Percentiles rank a stretch among this genome's conserved stretches.
Evolutionary conservation across 176 grass and related monocot species (phyloP).

Genomic region (Alloteropsis semialata): DNA sequence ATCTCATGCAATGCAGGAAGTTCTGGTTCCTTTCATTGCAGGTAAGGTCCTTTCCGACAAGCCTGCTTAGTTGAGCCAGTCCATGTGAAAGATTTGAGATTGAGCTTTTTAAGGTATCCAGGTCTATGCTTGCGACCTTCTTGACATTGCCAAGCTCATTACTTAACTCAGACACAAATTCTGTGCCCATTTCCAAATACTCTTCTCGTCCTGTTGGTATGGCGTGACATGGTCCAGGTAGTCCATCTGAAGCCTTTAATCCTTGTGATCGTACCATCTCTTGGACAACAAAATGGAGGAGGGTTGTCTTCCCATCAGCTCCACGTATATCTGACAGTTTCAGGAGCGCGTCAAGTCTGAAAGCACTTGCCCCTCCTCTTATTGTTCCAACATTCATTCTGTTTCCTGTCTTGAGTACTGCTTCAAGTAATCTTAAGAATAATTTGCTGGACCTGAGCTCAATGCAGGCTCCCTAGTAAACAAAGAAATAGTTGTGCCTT

Average conservation of each 20-base stretch:
- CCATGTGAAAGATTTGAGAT: conserved; percentile 74
- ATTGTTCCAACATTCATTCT: conserved; percentile 89
- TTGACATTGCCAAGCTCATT: conserved; percentile 77
- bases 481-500: not conserved
- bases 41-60: conserved; percentile 38
- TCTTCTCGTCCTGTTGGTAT: conserved; percentile 26
- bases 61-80: conserved; percentile 51
- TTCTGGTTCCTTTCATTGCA: conserved; percentile 31
- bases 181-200: conserved; percentile 5
- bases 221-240: not conserved
- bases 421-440: conserved; percentile 85
- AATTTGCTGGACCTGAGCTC: conserved; percentile 78
- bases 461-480: conserved; percentile 62
- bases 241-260: conserved; percentile 20
- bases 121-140: conserved; percentile 79
- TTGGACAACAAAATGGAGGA: conserved; percentile 91
- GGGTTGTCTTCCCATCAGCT: conserved; percentile 77
- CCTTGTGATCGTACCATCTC: conserved; percentile 68
- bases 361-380: conserved; percentile 83
- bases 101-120: conserved; percentile 69
- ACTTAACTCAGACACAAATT: conserved; percentile 66
- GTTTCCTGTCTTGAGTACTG: conserved; percentile 93
- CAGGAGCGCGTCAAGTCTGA: conserved; percentile 67
- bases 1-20: conserved; percentile 60
- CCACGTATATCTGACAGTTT: conserved; percentile 89